Conservation (phyloP, 2,329 filamentous ascomycete species). For the Fusarium caatingaense region DNA sequence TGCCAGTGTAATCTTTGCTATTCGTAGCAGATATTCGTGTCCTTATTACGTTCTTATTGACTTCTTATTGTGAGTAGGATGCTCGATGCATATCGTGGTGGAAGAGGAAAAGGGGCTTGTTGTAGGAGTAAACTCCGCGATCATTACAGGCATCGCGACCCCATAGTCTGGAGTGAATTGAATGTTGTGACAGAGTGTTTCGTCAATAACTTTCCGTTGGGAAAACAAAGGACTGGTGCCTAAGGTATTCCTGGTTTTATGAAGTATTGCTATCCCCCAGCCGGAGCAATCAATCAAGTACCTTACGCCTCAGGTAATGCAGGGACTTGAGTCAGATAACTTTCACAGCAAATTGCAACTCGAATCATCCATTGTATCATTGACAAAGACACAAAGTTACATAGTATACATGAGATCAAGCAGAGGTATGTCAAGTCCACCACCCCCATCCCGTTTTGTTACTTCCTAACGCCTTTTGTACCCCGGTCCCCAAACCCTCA, state of each 20-base stretch:
- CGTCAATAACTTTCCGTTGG: too few species aligned
- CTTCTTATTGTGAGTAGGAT: background rate
- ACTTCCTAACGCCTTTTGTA: constrained; percentile 11
- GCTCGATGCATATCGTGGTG: too few species aligned
- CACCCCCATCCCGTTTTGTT: background rate
- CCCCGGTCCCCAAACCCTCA: background rate
- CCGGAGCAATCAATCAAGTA: too few species aligned
- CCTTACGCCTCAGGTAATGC: too few species aligned
- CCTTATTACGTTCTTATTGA: background rate
- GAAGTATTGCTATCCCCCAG: too few species aligned
- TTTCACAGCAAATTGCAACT: too few species aligned
- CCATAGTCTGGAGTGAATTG: rapidly evolving
- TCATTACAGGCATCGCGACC: rapidly evolving
- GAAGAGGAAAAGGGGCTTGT: background rate
- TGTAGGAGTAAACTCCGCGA: background rate
- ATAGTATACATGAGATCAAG: background rate
- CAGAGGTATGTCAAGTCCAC: background rate
- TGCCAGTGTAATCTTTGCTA: too few species aligned
- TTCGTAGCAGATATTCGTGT: background rate
- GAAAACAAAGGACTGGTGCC: too few species aligned
- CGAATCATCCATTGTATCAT: too few species aligned
- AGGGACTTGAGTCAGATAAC: too few species aligned
- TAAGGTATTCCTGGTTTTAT: too few species aligned
- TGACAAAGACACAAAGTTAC: rapidly evolving
- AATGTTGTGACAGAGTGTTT: too few species aligned